These are phyloP conservation scores for Mycena floridula DNA, from an alignment of 768 basidiomycete species.

Conservation along the genomic window DNA sequence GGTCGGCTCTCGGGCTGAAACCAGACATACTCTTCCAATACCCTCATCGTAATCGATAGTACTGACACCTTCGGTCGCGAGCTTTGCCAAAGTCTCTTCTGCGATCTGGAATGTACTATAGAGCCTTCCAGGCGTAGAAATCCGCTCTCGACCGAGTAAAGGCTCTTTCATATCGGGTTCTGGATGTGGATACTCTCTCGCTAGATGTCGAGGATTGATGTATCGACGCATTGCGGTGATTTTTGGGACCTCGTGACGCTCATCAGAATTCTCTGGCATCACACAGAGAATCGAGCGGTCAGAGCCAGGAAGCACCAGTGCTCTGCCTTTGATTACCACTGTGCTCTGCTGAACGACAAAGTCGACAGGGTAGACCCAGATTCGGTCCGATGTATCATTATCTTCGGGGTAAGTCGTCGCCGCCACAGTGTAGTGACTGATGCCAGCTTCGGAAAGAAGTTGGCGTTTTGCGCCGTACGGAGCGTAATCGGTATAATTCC, in stretches of 20 bases:
- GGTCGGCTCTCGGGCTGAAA: slow-evolving; percentile 17
- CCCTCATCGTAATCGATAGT: slow-evolving; percentile 63
- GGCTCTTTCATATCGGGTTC: slow-evolving; percentile 13
- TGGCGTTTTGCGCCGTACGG: too few species aligned
- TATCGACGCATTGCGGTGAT: slow-evolving; percentile 11
- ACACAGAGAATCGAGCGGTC: slow-evolving; percentile 25
- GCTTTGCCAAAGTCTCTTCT: slow-evolving; percentile 7
- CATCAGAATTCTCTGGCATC: neutral
- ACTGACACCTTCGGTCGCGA: slow-evolving; percentile 27
- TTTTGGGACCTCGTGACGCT: neutral
- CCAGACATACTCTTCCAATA: slow-evolving; percentile 53
- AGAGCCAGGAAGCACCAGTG: slow-evolving; percentile 19
- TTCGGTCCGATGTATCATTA: too few species aligned
- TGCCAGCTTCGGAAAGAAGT: too few species aligned
- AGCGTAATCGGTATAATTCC: too few species aligned
- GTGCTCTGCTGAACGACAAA: neutral
- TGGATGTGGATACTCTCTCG: neutral
- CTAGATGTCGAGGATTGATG: neutral
- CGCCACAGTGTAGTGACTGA: slow-evolving; percentile 30
- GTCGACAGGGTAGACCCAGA: neutral
- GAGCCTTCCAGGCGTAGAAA: slow-evolving; percentile 9
- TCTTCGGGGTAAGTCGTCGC: too few species aligned
- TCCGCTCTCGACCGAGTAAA: slow-evolving; percentile 18
- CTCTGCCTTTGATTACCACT: neutral
- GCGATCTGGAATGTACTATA: slow-evolving; percentile 9